Evolutionary conservation across 163 green algal species (phyloP).

Genomic region (Chlorella variabilis): DNA sequence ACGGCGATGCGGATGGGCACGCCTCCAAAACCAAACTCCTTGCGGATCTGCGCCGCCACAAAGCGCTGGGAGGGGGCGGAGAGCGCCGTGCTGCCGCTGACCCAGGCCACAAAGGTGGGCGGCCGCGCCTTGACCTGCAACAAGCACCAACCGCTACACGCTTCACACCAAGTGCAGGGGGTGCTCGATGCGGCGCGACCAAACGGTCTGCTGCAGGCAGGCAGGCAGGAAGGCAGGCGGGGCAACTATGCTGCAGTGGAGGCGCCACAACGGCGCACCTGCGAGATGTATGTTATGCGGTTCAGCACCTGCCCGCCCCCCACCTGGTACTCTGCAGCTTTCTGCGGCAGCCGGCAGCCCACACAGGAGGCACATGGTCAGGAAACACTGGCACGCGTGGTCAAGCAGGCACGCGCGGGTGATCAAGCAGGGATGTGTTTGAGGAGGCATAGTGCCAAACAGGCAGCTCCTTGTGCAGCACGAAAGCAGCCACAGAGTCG

Average conservation of each 20-base stretch:
- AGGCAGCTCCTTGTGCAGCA: too few relatives aligned
- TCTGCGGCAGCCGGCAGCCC: slow-evolving; percentile 9
- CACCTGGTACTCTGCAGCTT: slow-evolving; percentile 34
- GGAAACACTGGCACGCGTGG: too few relatives aligned
- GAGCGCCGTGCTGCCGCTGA: slow-evolving; percentile 58
- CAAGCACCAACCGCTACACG: neutral
- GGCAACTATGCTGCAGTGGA: too few relatives aligned
- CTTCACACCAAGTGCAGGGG: too few relatives aligned
- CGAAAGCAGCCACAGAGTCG: too few relatives aligned
- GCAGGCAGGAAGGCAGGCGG: neutral
- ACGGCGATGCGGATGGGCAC: slow-evolving; percentile 74
- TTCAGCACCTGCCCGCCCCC: slow-evolving; percentile 55
- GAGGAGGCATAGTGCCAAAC: too few relatives aligned
- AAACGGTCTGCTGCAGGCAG: neutral
- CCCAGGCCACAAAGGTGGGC: slow-evolving; percentile 77
- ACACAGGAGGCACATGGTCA: too few relatives aligned
- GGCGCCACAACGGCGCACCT: too few relatives aligned
- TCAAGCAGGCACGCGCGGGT: too few relatives aligned
- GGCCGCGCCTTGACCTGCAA: slow-evolving; percentile 66
- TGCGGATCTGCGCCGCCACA: slow-evolving; percentile 62
- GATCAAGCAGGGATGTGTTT: too few relatives aligned
- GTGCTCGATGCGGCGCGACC: too few relatives aligned
- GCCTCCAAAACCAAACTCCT: slow-evolving; percentile 64
- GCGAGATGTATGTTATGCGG: slow-evolving; percentile 77
- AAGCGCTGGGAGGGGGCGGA: slow-evolving; percentile 52